phyloP scores from a whole-genome alignment of 2,329 filamentous ascomycete species.

The Hypocrella siamensis region DNA sequence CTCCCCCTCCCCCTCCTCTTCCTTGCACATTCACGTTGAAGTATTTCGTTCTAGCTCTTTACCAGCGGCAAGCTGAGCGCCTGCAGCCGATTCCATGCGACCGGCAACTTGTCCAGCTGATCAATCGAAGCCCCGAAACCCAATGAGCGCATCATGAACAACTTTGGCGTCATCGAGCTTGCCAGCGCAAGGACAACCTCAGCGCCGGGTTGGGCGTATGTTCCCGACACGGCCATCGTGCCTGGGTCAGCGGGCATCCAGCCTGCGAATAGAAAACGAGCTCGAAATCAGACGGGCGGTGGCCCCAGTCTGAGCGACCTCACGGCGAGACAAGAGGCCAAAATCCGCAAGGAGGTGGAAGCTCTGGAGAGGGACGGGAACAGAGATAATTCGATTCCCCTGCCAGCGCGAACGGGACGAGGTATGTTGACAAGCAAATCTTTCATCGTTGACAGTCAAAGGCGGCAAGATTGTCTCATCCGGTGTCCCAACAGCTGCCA shows the following conservation, averaged over 20 bases:
- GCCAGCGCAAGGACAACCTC: slow-evolving; percentile 51
- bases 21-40: no score
- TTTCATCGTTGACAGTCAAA: no score
- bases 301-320: slow-evolving; percentile 44
- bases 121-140: no score
- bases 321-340: slow-evolving; percentile 68
- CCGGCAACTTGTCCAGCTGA: no score
- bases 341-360: slow-evolving; percentile 65
- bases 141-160: slow-evolving; percentile 30
- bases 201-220: slow-evolving; percentile 85
- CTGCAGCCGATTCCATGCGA: no score
- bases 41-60: no score
- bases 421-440: slow-evolving; percentile 13
- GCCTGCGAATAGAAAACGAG: slow-evolving; percentile 54
- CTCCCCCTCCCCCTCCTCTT: no score
- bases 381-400: slow-evolving; percentile 53
- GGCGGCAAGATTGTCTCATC: no score
- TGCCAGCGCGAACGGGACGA: slow-evolving; percentile 39
- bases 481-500: slow-evolving; percentile 24
- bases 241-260: slow-evolving; percentile 33
- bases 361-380: slow-evolving; percentile 70
- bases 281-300: slow-evolving; percentile 37
- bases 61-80: no score
- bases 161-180: slow-evolving; percentile 70
- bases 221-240: slow-evolving; percentile 55